Evolutionary conservation across 2,329 filamentous ascomycete genomes (phyloP).

Genomic region (Phialemoniopsis sp.): DNA sequence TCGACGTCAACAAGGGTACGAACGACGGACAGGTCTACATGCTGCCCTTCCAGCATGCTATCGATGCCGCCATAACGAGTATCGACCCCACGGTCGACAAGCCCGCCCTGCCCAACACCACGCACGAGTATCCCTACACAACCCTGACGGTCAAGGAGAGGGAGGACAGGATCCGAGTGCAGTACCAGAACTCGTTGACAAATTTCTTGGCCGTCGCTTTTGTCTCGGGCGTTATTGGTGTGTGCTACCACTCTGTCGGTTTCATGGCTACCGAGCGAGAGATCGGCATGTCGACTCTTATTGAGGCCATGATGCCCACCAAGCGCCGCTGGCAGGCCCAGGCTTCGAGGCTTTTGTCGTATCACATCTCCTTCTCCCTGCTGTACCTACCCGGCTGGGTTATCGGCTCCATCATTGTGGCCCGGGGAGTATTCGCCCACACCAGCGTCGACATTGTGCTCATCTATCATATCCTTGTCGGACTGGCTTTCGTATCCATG

Average conservation of each 20-base stretch:
- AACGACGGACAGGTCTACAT: constrained; percentile 75
- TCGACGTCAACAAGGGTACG: constrained; percentile 58
- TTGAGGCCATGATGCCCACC: constrained; percentile 89
- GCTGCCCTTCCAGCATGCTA: constrained; percentile 72
- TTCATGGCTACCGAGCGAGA: constrained; percentile 84
- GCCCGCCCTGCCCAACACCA: constrained; percentile 6
- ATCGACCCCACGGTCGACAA: constrained; percentile 11
- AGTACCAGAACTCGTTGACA: constrained; percentile 71
- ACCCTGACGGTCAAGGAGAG: constrained; percentile 65
- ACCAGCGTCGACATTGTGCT: constrained; percentile 64
- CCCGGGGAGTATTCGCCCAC: constrained; percentile 58
- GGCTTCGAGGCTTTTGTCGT: constrained; percentile 70
- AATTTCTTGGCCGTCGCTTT: constrained; percentile 76
- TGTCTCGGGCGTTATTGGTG: constrained; percentile 73
- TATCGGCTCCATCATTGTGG: constrained; percentile 64
- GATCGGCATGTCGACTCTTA: constrained; percentile 78
- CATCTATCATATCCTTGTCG: constrained; percentile 71
- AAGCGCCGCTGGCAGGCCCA: constrained; percentile 71
- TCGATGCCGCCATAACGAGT: constrained; percentile 68
- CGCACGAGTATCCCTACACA: constrained; percentile 72
- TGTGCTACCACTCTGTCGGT: constrained; percentile 84
- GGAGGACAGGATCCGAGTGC: constrained; percentile 57
- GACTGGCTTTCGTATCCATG: constrained; percentile 73
- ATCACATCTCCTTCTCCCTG: constrained; percentile 75
- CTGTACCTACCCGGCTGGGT: constrained; percentile 84